These are phyloP conservation scores for Neonectria hederae DNA, from an alignment of 2,329 filamentous ascomycete species.

Conservation along the genomic window DNA sequence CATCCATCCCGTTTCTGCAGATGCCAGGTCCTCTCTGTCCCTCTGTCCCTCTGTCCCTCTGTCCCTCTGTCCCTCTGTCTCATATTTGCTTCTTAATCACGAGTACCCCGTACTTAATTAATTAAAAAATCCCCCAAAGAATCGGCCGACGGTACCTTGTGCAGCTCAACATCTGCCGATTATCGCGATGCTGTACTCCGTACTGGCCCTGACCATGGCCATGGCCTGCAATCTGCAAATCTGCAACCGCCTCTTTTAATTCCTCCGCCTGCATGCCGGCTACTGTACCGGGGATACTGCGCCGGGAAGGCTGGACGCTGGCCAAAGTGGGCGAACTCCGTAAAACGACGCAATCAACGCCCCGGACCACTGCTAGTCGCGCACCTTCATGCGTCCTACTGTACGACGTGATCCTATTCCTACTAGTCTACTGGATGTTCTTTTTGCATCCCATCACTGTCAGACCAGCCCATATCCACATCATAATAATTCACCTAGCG, in stretches of 20 bases:
- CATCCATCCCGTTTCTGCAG: slow-evolving; percentile 10
- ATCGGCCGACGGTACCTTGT: background rate
- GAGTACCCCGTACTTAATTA: background rate
- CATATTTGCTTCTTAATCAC: background rate
- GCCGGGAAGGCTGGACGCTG: background rate
- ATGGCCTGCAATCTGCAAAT: background rate
- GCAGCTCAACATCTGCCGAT: background rate
- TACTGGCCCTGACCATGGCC: background rate
- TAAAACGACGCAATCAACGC: background rate
- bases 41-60: background rate
- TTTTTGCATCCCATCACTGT: background rate
- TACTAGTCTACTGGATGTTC: background rate
- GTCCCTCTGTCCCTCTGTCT: background rate
- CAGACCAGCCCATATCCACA: background rate
- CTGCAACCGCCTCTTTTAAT: slow-evolving; percentile 1
- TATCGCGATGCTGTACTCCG: background rate
- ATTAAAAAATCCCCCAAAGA: background rate
- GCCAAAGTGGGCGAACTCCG: background rate
- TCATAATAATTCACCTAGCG: background rate
- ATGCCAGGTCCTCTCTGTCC: background rate
- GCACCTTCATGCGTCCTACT: background rate
- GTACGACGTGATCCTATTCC: background rate
- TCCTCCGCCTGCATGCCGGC: background rate
- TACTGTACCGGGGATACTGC: background rate
- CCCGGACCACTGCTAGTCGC: background rate